Conservation (phyloP, 2,329 filamentous ascomycete genomes). For the Coniochaeta sp. region DNA sequence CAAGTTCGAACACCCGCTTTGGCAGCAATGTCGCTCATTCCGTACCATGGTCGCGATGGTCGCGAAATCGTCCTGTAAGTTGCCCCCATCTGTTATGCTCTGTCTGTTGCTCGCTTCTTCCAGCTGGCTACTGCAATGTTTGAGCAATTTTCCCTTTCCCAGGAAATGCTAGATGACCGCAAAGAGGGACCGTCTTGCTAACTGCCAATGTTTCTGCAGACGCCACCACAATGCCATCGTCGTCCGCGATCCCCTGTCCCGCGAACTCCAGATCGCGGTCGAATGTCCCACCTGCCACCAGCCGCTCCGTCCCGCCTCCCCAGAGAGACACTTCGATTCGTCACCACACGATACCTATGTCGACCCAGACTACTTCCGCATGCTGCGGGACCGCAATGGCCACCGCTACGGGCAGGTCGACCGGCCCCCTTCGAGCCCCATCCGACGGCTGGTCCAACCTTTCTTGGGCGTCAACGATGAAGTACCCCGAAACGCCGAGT, state of each 20-base stretch:
- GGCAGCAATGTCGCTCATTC: constrained; percentile 58
- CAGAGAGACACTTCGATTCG: constrained; percentile 43
- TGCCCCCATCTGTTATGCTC: constrained; percentile 9
- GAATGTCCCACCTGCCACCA: constrained; percentile 92
- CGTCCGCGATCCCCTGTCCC: constrained; percentile 78
- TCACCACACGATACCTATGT: constrained; percentile 61
- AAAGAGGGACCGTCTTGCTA: too few species aligned
- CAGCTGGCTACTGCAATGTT: too few species aligned
- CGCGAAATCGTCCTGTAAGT: constrained; percentile 76
- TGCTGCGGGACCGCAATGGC: constrained; percentile 59
- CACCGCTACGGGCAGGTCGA: constrained; percentile 30
- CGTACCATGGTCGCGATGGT: constrained; percentile 65
- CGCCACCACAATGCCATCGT: constrained; percentile 91
- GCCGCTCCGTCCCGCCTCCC: constrained; percentile 47
- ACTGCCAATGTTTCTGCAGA: constrained; percentile 39
- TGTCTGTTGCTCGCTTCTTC: not conserved
- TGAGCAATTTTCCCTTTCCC: too few species aligned
- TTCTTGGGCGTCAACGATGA: constrained; percentile 23
- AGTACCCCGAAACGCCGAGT: constrained; percentile 34
- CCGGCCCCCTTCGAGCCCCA: constrained; percentile 42
- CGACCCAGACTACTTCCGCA: constrained; percentile 89
- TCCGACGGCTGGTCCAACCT: constrained; percentile 45
- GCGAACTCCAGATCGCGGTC: constrained; percentile 73
- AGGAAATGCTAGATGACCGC: too few species aligned
- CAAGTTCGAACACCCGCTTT: not conserved